Percentiles rank a stretch among this genome's conserved stretches.
Evolutionary conservation across 148 eudicot genomes (phyloP).

Genomic region (Camellia sinensis): DNA sequence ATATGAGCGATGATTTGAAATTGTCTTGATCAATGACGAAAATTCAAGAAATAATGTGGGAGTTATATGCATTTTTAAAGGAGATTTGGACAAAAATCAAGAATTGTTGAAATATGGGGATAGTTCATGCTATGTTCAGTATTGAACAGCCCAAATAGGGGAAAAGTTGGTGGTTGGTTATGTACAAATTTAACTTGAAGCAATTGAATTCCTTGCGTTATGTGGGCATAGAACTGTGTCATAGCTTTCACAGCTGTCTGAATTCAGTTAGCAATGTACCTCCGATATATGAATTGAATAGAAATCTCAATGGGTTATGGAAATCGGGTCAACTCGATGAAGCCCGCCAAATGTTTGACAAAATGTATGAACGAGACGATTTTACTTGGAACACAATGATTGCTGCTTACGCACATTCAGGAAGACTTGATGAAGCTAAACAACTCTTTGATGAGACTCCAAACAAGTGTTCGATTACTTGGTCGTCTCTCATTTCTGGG

Average conservation of each 20-base stretch:
- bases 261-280: neutral
- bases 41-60: too few relatives aligned
- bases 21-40: too few relatives aligned
- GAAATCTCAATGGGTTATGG: slow-evolving; percentile 18
- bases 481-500: slow-evolving; percentile 76
- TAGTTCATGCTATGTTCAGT: slow-evolving; percentile 1
- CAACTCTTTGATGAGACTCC: slow-evolving; percentile 56
- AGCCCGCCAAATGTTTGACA: slow-evolving; percentile 60
- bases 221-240: neutral
- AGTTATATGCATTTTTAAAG: too few relatives aligned
- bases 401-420: slow-evolving; percentile 54
- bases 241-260: slow-evolving; percentile 8
- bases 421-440: slow-evolving; percentile 56
- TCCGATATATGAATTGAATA: slow-evolving; percentile 19
- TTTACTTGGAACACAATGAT: slow-evolving; percentile 72
- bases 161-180: slow-evolving; percentile 4
- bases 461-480: slow-evolving; percentile 59
- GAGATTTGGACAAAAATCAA: too few relatives aligned
- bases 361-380: slow-evolving; percentile 68
- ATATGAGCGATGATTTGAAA: too few relatives aligned
- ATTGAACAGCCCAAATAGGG: neutral
- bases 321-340: slow-evolving; percentile 46
- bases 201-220: neutral
- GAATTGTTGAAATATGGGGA: too few relatives aligned
- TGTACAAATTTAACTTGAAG: slow-evolving; percentile 13